Percentiles rank a stretch among this genome's conserved stretches.
phyloP scores from a whole-genome alignment of 768 basidiomycete genomes.

The Cystoderma amianthinum region DNA sequence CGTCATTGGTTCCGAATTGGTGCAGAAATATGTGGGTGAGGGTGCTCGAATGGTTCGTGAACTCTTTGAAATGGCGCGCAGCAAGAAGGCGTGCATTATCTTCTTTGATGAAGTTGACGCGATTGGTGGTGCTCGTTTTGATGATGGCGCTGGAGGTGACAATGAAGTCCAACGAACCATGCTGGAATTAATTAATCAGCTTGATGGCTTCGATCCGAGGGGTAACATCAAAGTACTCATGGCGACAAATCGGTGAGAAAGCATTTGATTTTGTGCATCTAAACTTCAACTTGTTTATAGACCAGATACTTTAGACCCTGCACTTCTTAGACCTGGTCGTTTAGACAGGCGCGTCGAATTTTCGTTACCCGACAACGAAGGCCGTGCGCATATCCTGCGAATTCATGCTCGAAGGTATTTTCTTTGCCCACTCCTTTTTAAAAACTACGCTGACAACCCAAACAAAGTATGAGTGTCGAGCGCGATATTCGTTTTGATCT shows the following conservation, averaged over 20 bases:
- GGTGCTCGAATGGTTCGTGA: constrained; percentile 99
- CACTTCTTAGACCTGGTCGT: constrained; percentile 90
- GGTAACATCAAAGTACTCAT: constrained; percentile 99
- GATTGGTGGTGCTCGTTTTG: constrained; percentile 95
- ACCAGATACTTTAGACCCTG: constrained; percentile 97
- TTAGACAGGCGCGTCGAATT: constrained; percentile 98
- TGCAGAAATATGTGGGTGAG: constrained; percentile 99
- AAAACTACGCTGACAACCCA: constrained; percentile 5
- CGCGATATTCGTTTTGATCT: constrained; percentile 96
- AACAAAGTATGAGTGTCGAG: constrained; percentile 88
- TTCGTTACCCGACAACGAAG: constrained; percentile 89
- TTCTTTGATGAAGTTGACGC: constrained; percentile 99
- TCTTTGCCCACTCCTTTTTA: background rate
- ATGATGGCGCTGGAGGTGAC: constrained; percentile 97
- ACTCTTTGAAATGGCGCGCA: constrained; percentile 97
- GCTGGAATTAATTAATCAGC: constrained; percentile 97
- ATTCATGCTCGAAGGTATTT: constrained; percentile 91
- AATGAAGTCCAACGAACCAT: constrained; percentile 99
- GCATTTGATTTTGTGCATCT: constrained; percentile 1
- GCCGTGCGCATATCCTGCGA: constrained; percentile 91
- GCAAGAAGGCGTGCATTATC: constrained; percentile 98
- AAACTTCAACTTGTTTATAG: constrained; percentile 31
- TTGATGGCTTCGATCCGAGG: constrained; percentile 97
- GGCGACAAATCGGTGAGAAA: constrained; percentile 88
- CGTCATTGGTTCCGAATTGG: constrained; percentile 97